Evolutionary conservation across 331 rosid genomes (phyloP), one percentile per base, ranked within the genome.

Genomic region (Dryas integrifolia): DNA sequence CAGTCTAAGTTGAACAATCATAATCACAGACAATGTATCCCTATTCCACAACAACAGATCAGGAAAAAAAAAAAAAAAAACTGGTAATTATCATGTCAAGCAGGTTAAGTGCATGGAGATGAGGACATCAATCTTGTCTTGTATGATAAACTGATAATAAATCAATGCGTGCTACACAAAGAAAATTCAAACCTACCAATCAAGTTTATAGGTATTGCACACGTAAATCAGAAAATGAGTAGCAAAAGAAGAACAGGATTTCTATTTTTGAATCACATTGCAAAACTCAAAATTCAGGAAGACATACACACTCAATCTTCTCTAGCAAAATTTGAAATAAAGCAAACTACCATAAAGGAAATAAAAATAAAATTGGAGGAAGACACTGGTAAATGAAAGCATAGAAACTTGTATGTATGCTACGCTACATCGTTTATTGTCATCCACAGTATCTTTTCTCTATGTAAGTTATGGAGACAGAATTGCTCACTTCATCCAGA

Each of bases 171-270:
- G 15, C 45, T 5, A 8, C 66, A 39, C 0, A 4, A 52, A 15
- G 24, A 15, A 51, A 58, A 13, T 67, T 26, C 41, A 45, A 44
- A 70, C 71, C 76, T 60, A 65, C 53, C 44, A 13, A 55, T 40
- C 50, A 40, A 39, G 44, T 69, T 47, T 14, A 14, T 2, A 14
- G 12, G 39, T 6, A 38, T 47, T 3, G 51, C 51, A 47, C 51
- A 47, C 1, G 51, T 47, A 47, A 11, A 47, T 47, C 51, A 47
- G 51, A 47, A 47, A 47, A 47, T 47, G 51, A 3, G 7, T 44
- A 8, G 7, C 47, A 44, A 16, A 9, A 14, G 6, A n/a, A 11
- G 53, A 49, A 49, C 53, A 9, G 12, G 53, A 14, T 9, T 44
- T 49, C 48, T 5, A 5, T 44, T 5, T 44, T 44, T 44, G 9